phyloP scores from a whole-genome alignment of 345 rosid species.

The Eucalyptus pauciflora region DNA sequence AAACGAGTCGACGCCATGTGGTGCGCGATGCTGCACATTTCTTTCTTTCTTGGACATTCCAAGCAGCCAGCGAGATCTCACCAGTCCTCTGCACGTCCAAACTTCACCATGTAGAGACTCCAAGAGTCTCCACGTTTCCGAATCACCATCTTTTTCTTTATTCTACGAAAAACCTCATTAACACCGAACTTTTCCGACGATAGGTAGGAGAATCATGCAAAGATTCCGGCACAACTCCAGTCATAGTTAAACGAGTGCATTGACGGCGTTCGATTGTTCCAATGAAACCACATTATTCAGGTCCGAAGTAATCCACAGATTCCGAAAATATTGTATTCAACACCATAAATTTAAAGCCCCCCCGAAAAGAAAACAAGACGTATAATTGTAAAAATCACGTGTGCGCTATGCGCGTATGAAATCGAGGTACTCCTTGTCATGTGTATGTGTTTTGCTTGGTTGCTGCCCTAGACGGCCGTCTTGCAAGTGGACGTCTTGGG shows the following conservation, averaged over 20 bases:
- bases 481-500: slow-evolving; percentile 58
- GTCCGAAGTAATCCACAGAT: not conserved
- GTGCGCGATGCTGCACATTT: not conserved
- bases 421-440: not conserved
- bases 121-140: not conserved
- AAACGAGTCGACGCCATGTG: fast-evolving
- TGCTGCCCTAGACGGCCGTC: slow-evolving; percentile 20
- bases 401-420: not conserved
- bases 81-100: not conserved
- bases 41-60: not conserved
- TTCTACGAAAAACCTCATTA: not conserved
- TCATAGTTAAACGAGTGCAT: not conserved
- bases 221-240: not conserved
- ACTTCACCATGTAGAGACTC: not conserved
- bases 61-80: not conserved
- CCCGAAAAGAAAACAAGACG: not conserved
- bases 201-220: not conserved
- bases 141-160: not conserved
- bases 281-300: not conserved
- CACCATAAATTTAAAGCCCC: not conserved
- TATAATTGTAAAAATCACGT: not conserved
- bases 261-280: not conserved
- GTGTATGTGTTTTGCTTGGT: not conserved
- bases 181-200: not conserved
- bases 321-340: not conserved